Evolutionary conservation across 176 grass and related monocot species (phyloP), one percentile per base, ranked within the genome.

Genomic region (Bonia amplexicaulis): DNA sequence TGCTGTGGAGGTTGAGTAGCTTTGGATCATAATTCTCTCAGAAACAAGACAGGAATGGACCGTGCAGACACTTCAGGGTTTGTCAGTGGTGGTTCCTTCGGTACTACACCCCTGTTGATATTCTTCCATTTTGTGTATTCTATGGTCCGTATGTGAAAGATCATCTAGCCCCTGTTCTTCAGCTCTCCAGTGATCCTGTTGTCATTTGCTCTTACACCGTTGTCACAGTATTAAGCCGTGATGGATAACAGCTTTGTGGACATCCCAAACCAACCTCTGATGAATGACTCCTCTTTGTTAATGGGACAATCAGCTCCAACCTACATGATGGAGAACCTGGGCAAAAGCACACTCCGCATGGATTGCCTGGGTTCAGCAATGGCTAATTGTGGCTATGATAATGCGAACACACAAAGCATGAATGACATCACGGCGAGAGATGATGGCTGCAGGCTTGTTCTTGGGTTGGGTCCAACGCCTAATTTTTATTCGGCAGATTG

Each of bases 391-490:
- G 80, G 69, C 22, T 69, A 66, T 80, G 82, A 19, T 48, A 48
- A 80, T 54, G 26, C 52, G 47, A 70, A 73, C 86, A 44, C 62
- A 16, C 83, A 78, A 19, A 79, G 12, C 71, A 73, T 61, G 62
- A 80, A 47, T 81, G 73, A 66, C 54, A 60, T 88, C 69, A 15
- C 79, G 88, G 12, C 14, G 5, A 89, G 84, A 82, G 90, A 95
- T 79, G 93, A 95, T 88, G 76, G 83, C 22, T 88, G 85, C 85
- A 85, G 12, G 57, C 84, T 95, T 78, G 90, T 95, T 71, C 93
- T 95, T 73, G 93, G 93, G 73, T 86, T 95, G 66, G 90, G 93
- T 82, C 93, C 93, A 73, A 90, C 90, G 69, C 93, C 93, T 11
- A 92, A 92, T 64, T 81, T 90, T 55, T 95, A 92, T 77, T 90